These are phyloP conservation scores for Sphaerulina populicola DNA, from an alignment of 2,329 filamentous ascomycete species.

Conservation along the genomic window DNA sequence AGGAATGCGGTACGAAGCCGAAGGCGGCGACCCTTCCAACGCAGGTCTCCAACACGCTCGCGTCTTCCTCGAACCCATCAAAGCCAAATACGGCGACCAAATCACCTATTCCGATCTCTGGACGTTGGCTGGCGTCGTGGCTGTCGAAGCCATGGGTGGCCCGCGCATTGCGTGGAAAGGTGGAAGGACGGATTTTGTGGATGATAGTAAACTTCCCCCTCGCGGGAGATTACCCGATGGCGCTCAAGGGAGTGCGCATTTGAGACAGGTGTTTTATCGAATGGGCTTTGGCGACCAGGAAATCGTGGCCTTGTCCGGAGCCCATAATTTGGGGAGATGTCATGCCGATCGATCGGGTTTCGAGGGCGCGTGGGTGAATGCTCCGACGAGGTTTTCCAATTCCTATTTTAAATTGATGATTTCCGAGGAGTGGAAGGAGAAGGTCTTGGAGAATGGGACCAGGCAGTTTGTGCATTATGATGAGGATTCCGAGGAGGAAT, in stretches of 20 bases:
- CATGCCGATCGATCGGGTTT: slow-evolving; percentile 51
- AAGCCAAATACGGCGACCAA: slow-evolving; percentile 48
- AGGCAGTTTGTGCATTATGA: slow-evolving; percentile 54
- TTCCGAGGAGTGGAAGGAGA: slow-evolving; percentile 48
- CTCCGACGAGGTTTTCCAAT: slow-evolving; percentile 51
- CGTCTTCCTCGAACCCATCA: slow-evolving; percentile 56
- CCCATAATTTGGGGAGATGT: slow-evolving; percentile 50
- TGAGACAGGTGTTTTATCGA: slow-evolving; percentile 50
- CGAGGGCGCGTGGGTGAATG: slow-evolving; percentile 46
- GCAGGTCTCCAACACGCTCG: slow-evolving; percentile 56
- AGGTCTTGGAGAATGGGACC: slow-evolving; percentile 46
- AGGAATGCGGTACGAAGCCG: slow-evolving; percentile 57
- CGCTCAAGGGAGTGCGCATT: slow-evolving; percentile 47
- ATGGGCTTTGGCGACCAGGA: slow-evolving; percentile 56
- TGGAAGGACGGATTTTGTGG: slow-evolving; percentile 55
- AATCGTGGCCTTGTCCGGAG: slow-evolving; percentile 50
- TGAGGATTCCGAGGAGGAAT: slow-evolving; percentile 47
- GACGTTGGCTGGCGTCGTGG: slow-evolving; percentile 54
- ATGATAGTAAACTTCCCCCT: slow-evolving; percentile 52
- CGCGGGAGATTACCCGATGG: slow-evolving; percentile 51
- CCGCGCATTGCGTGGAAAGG: slow-evolving; percentile 50
- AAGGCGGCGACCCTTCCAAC: slow-evolving; percentile 58
- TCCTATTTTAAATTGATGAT: slow-evolving; percentile 50
- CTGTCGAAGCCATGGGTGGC: slow-evolving; percentile 53
- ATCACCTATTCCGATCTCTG: slow-evolving; percentile 59